Base-by-base conservation (phyloP, 1,139 yeast genomes). In the Saccharomycopsis crataegensis region DNA sequence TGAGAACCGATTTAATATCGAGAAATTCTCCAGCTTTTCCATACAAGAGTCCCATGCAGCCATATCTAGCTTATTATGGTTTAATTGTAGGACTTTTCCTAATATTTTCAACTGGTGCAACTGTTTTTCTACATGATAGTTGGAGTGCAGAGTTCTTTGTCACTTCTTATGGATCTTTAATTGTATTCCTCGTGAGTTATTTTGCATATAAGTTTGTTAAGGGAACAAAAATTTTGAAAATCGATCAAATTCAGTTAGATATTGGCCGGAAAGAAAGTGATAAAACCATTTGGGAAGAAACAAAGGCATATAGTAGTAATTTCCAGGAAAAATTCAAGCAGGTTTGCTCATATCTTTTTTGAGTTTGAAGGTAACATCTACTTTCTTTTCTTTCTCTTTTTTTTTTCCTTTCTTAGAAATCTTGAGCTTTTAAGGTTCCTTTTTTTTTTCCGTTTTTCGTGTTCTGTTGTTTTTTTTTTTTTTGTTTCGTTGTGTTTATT, bases 181-280 rank as follows among this genome's bases (percentile, higher is more conserved):
- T 85, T 50, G 64, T 86, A 9, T 81, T 85, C 63, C 65, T 72
- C 0, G 62, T 75, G 0, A 74, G 83, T 45, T 86, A 82, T 62
- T 47, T 76, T 32, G 76, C 76, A 1, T 86, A 84, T 68, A 80
- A 80, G 62, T 49, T 78, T 5, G 62, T 80, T 28, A 77, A 78
- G 55, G 77, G 86, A 6, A 79, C 89, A 1, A 73, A 80, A 52
- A 57, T 66, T 14, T 64, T 65, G 50, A 77, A 86, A 53, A 69
- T 86, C 43, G 87, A 82, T 58, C 80, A 83, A 28, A 67, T 88
- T 52, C 95, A 88, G 64, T 77, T 86, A 63, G 95, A 86, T 64
- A 76, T 86, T 0, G 95, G 95, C 1, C 73, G 95, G 59, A 77
- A 90, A 50, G 94, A 86, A 62, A 75, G 79, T 66, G 90, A 83